Base-by-base conservation (phyloP, 2,329 filamentous ascomycete species). In the Colletotrichum horii region DNA sequence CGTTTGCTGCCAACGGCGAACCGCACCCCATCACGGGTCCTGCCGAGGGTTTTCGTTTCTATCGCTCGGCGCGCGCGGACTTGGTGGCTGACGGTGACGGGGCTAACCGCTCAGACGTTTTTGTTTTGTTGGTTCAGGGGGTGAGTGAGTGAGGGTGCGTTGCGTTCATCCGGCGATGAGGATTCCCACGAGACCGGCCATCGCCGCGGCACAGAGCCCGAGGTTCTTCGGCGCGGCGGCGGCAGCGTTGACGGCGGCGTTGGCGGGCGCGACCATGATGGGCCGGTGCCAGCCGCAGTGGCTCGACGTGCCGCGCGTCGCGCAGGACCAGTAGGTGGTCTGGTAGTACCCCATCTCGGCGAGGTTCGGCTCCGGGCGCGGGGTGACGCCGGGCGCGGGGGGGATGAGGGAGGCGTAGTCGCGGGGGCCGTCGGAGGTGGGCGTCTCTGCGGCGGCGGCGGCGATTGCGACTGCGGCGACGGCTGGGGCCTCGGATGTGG, bases 271-370 rank as follows among this genome's bases (percentile, higher is more conserved):
- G 22, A 76, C 74, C 58, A 76, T 61, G 30, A 77, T 60, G 12
- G 76, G 76, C 24, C 76, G 32, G 71, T 77, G 76, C 76, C 76
- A 77, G 55, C 76, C 76, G 76, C 76, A 77, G 67, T 76, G 74
- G 30, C 66, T 66, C 62, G 76, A 71, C 11, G 68, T 65, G 26
- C 61, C 67, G 26, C 30, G 69, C 3, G 76, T 77, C 14, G 68
- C 76, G 67, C 76, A 77, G 48, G 74, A 67, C 58, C 71, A 77
- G 60, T 77, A 77, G 12, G 76, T 77, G 9, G 71, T 75, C 60
- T 77, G 76, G 48, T 52, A 64, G 60, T 75, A 74, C 3, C 76
- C 76, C 70, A 76, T 65, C 28, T 77, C 74, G 43, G 70, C 74
- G 43, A 77, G 75, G 67, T 77, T 74, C 64, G 76, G 70, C 26